phyloP scores from a whole-genome alignment of 352 stramenopile genomes.

The Phytophthora niederhauseri region DNA sequence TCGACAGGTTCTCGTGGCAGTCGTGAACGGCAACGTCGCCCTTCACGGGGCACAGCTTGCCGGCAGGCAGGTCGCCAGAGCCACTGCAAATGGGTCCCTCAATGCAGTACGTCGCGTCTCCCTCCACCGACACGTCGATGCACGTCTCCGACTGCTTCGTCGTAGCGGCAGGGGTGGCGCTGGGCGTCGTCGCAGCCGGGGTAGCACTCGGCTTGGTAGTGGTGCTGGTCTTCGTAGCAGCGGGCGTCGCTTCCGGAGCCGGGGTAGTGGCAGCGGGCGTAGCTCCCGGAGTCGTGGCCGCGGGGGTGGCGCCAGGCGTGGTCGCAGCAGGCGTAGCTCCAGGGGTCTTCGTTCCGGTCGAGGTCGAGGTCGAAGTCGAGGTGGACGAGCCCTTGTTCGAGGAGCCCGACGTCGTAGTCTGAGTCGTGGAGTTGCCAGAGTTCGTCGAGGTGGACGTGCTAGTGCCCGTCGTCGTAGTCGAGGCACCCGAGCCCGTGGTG shows the following conservation, averaged over 20 bases:
- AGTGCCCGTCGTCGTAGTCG: conserved; percentile 26
- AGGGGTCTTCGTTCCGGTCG: conserved; percentile 21
- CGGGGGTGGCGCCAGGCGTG: conserved; percentile 24
- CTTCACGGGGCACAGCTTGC: conserved; percentile 58
- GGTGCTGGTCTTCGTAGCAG: conserved; percentile 19
- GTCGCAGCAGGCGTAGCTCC: conserved; percentile 21
- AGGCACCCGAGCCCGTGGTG: conserved; percentile 19
- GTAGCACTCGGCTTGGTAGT: conserved; percentile 24
- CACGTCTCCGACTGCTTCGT: conserved; percentile 39
- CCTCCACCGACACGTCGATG: conserved; percentile 67
- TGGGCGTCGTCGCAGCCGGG: conserved; percentile 20
- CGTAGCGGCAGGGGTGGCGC: conserved; percentile 28
- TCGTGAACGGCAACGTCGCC: conserved; percentile 60
- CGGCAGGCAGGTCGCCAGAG: conserved; percentile 42
- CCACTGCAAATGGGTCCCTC: conserved; percentile 66
- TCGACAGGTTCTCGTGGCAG: conserved; percentile 62
- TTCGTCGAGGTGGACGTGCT: conserved; percentile 13
- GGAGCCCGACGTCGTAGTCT: conserved; percentile 17
- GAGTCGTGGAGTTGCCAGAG: conserved; percentile 11
- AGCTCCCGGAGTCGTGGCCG: conserved; percentile 20
- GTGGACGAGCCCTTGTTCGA: conserved; percentile 13
- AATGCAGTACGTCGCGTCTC: conserved; percentile 80
- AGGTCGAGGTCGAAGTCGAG: conserved; percentile 18
- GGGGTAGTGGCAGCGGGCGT: conserved; percentile 29
- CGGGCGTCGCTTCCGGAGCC: conserved; percentile 23